Percentiles rank a stretch among this genome's conserved stretches.
phyloP scores from a whole-genome alignment of 2,329 filamentous ascomycete genomes.

The Cytospora chrysosperma region DNA sequence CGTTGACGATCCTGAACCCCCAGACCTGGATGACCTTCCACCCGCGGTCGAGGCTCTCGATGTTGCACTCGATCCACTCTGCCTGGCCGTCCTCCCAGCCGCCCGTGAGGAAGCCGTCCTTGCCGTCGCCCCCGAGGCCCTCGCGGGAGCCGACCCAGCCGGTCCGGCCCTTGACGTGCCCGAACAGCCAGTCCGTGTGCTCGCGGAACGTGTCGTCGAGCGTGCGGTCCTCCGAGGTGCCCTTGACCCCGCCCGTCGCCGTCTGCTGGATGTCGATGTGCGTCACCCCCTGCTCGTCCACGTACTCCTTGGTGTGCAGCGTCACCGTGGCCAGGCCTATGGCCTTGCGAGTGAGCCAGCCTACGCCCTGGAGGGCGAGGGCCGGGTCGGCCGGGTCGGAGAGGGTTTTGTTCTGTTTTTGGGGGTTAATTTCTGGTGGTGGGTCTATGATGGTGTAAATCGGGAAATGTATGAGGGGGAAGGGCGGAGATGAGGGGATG shows the following conservation, averaged over 20 bases:
- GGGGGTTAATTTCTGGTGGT: neutral
- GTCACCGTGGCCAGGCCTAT: slow-evolving; percentile 69
- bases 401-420: slow-evolving; percentile 67
- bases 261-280: slow-evolving; percentile 74
- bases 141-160: slow-evolving; percentile 45
- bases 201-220: slow-evolving; percentile 54
- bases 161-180: slow-evolving; percentile 62
- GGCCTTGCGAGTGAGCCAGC: slow-evolving; percentile 71
- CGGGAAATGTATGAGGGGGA: no score
- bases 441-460: neutral
- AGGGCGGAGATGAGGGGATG: neutral
- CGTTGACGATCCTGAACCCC: slow-evolving; percentile 57
- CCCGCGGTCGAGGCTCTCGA: slow-evolving; percentile 52
- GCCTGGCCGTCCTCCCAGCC: slow-evolving; percentile 59
- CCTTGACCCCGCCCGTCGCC: slow-evolving; percentile 68
- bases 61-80: slow-evolving; percentile 60
- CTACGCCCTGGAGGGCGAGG: slow-evolving; percentile 69
- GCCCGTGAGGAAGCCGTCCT: slow-evolving; percentile 55
- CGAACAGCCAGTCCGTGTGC: slow-evolving; percentile 80
- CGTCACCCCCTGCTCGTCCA: slow-evolving; percentile 41
- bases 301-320: slow-evolving; percentile 59
- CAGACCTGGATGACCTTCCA: slow-evolving; percentile 60
- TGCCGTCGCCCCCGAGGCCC: slow-evolving; percentile 37
- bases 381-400: slow-evolving; percentile 68
- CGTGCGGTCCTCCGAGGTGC: slow-evolving; percentile 57